Evolutionary conservation across 805 yeast genomes (phyloP).

Genomic region (Jamesozyma lodderae): DNA sequence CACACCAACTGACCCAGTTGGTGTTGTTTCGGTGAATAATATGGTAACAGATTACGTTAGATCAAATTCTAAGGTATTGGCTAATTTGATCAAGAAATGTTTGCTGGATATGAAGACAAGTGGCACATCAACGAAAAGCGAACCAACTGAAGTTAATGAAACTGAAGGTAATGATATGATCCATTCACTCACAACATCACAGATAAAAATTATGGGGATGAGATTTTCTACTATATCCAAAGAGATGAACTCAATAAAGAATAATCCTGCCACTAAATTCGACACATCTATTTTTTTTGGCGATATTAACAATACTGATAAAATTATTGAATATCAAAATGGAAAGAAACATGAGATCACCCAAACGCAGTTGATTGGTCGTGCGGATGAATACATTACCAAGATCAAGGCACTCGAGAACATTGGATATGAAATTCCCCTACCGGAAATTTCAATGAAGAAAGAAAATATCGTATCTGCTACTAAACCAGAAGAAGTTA

Average conservation of each 20-base stretch:
- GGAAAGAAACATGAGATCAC: constrained; percentile 6
- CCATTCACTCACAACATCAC: constrained; percentile 11
- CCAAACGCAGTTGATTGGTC: constrained; percentile 10
- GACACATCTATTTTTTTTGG: constrained; percentile 9
- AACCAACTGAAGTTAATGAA: background rate
- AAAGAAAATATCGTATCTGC: background rate
- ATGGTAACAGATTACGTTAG: constrained; percentile 49
- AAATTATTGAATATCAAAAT: constrained; percentile 5
- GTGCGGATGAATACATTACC: constrained; percentile 9
- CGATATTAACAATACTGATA: constrained; percentile 4
- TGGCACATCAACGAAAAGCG: background rate
- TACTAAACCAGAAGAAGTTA: constrained; percentile 1
- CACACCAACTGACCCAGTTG: constrained; percentile 50
- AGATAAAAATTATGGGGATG: constrained; percentile 11
- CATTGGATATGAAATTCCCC: constrained; percentile 8
- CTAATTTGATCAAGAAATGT: constrained; percentile 44
- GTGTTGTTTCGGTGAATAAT: constrained; percentile 41
- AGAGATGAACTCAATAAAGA: background rate
- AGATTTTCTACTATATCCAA: constrained; percentile 6
- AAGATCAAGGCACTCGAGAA: constrained; percentile 15
- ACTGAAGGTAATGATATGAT: constrained; percentile 2
- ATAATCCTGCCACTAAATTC: background rate
- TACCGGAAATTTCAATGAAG: constrained; percentile 7
- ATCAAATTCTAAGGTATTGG: constrained; percentile 46
- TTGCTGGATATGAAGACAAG: constrained; percentile 19